Base-by-base conservation (phyloP, 345 rosid species). In the Populus pruinosa region DNA sequence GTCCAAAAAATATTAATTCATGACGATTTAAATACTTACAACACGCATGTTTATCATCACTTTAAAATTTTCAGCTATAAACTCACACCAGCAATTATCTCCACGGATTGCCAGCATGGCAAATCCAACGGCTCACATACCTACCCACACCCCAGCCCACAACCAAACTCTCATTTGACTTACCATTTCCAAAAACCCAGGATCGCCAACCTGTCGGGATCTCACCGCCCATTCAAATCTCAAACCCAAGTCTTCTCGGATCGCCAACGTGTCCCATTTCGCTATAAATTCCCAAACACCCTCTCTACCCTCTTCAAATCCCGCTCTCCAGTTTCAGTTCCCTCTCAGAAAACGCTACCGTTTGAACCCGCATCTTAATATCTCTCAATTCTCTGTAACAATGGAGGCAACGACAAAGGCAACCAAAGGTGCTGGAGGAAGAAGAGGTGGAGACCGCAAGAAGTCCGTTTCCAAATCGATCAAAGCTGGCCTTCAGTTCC, bases 191-290 rank as follows among this genome's bases (percentile, higher is more conserved):
- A 68, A 16, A 16, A 6, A 59, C 2, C 18, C 4, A 18, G 69
- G 75, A 80, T 78, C 23, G 79, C 84, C 88, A 86, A 21, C 83
- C 25, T 78, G 83, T 31, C 80, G 49, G 29, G 18, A n/a, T 1
- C 9, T 18, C 6, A 17, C 14, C 50, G 33, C 21, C 16, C 68
- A 67, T 38, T 69, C 7, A 39, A 41, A 61, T 68, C 3, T 25
- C 0, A 8, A 20, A 14, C 14, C 1, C 4, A 66, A 20, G 7
- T 10, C 2, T 12, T 1, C 79, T 5, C 29, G 73, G 73, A 76
- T 76, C 20, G 68, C 74, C 79, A 76, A 31, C 69, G 39, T 56
- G 11, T 25, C 38, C 25, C 14, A 7, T 2, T 1, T 21, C 36
- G 55, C n/a, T 16, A 36, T 27, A 76, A 50, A 23, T 0, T 0